Percentiles rank a stretch among this genome's conserved stretches.
phyloP scores from a whole-genome alignment of 257 asterid species.

The Solanum boliviense region DNA sequence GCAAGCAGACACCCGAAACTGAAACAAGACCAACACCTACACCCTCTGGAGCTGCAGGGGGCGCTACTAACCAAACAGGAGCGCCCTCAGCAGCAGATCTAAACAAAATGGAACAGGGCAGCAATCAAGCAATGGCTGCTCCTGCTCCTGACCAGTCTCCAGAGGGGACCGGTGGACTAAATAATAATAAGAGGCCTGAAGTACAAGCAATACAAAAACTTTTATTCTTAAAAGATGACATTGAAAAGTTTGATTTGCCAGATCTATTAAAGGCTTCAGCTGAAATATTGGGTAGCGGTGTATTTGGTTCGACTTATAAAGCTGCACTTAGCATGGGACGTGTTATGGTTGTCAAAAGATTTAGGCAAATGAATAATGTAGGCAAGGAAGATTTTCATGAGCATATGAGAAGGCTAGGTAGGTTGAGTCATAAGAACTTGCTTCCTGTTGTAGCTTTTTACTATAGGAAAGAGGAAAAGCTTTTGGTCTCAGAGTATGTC shows the following conservation, averaged over 20 bases:
- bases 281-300: conserved; percentile 80
- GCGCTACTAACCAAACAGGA: not conserved
- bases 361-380: conserved; percentile 69
- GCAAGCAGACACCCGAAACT: conserved; percentile 7
- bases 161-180: not conserved
- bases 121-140: conserved; percentile 7
- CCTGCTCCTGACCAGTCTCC: conserved; percentile 5
- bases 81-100: conserved; percentile 11
- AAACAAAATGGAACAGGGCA: conserved; percentile 32
- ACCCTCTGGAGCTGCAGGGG: not conserved
- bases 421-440: conserved; percentile 49
- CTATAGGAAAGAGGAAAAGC: conserved; percentile 89
- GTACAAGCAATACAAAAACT: conserved; percentile 23
- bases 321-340: conserved; percentile 38
- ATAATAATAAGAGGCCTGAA: conserved; percentile 17
- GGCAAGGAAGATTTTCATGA: conserved; percentile 66
- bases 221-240: conserved; percentile 45
- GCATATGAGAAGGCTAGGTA: conserved; percentile 87
- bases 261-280: conserved; percentile 84
- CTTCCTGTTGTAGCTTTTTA: conserved; percentile 66
- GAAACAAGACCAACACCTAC: not conserved
- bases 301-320: conserved; percentile 71
- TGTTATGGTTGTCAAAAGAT: conserved; percentile 74
- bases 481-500: conserved; percentile 44
- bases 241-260: conserved; percentile 56